phyloP scores from a whole-genome alignment of 345 rosid species.

The Euphorbia peplus region DNA sequence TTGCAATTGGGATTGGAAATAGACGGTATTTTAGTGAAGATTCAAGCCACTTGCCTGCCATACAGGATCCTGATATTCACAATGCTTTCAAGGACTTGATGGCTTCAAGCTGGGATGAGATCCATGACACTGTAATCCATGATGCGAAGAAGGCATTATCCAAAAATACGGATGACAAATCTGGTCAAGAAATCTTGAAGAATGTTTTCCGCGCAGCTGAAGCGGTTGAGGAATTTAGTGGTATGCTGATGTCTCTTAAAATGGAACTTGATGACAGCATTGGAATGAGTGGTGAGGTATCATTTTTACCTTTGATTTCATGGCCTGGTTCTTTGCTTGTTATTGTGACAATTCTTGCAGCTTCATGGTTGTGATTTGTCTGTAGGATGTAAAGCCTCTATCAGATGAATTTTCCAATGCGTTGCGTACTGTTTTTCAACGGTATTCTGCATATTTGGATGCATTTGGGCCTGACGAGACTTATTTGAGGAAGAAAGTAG shows the following conservation, averaged over 20 bases:
- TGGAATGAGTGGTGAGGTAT: slow-evolving; percentile 90
- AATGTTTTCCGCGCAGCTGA: slow-evolving; percentile 78
- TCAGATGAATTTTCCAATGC: slow-evolving; percentile 51
- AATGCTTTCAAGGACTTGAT: slow-evolving; percentile 73
- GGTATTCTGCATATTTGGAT: slow-evolving; percentile 60
- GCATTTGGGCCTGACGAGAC: slow-evolving; percentile 75
- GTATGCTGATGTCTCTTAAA: slow-evolving; percentile 60
- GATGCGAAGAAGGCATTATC: slow-evolving; percentile 62
- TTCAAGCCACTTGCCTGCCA: slow-evolving; percentile 60
- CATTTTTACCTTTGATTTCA: neutral
- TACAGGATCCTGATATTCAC: slow-evolving; percentile 50
- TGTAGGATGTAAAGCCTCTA: slow-evolving; percentile 70
- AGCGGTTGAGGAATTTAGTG: slow-evolving; percentile 84
- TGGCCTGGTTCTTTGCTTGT: neutral
- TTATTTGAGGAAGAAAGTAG: slow-evolving; percentile 83
- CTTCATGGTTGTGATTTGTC: slow-evolving; percentile 21
- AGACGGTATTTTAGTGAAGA: slow-evolving; percentile 58
- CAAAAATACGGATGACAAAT: slow-evolving; percentile 57
- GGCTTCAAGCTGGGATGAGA: slow-evolving; percentile 79
- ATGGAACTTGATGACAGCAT: slow-evolving; percentile 89
- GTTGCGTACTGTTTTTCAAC: slow-evolving; percentile 49
- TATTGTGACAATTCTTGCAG: neutral
- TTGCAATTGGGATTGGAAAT: slow-evolving; percentile 42
- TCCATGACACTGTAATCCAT: slow-evolving; percentile 44
- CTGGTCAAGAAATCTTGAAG: slow-evolving; percentile 65